Percentiles rank a stretch among this genome's conserved stretches.
phyloP scores from a whole-genome alignment of 108 stramenopile species.

The Cyclotella cryptica region DNA sequence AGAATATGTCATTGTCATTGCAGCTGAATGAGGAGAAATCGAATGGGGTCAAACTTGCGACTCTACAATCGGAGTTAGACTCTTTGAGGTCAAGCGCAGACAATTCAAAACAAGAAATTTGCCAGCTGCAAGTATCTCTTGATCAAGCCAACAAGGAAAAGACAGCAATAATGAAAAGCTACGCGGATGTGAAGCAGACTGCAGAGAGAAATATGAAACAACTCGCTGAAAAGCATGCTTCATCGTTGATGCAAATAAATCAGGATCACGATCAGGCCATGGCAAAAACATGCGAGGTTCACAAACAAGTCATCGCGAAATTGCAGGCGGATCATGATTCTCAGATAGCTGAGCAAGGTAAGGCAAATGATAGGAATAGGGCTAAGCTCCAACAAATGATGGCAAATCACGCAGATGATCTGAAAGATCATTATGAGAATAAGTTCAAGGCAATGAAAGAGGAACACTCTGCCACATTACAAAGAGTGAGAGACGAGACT shows the following conservation, averaged over 20 bases:
- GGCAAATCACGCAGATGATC: constrained; percentile 79
- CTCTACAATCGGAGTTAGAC: too few relatives aligned
- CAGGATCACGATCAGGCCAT: constrained; percentile 33
- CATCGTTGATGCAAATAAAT: constrained; percentile 39
- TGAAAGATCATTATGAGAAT: constrained; percentile 66
- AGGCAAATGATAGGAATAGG: constrained; percentile 55
- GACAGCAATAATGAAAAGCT: too few relatives aligned
- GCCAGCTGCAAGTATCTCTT: too few relatives aligned
- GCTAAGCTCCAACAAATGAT: constrained; percentile 68
- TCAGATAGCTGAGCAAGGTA: constrained; percentile 32
- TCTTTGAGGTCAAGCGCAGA: too few relatives aligned
- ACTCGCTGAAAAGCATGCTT: constrained; percentile 54
- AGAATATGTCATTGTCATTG: too few relatives aligned
- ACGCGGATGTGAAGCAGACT: too few relatives aligned
- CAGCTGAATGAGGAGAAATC: too few relatives aligned
- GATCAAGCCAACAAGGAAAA: too few relatives aligned
- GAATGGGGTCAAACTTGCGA: too few relatives aligned
- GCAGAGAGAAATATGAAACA: too few relatives aligned
- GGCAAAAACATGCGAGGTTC: constrained; percentile 28
- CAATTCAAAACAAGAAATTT: too few relatives aligned
- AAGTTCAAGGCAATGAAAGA: constrained; percentile 66
- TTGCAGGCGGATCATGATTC: constrained; percentile 40
- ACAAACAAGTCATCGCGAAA: constrained; percentile 29
- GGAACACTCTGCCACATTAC: constrained; percentile 57
- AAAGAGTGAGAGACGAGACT: constrained; percentile 52